Evolutionary conservation across 352 stramenopile species (phyloP).

Genomic region (Globisporangium nagaii): DNA sequence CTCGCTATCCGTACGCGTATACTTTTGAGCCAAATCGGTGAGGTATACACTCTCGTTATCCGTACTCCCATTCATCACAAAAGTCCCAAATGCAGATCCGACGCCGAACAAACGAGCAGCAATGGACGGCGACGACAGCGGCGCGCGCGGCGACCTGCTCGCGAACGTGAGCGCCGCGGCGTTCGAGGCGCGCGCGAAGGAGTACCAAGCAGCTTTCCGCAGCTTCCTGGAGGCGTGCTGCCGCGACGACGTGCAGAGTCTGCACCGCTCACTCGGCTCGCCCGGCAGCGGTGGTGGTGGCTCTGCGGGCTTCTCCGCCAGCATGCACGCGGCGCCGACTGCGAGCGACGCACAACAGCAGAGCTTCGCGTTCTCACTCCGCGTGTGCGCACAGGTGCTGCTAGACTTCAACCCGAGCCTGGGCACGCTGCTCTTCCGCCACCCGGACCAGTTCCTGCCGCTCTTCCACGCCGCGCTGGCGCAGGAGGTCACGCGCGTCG

Average conservation of each 20-base stretch:
- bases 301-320: too few species aligned
- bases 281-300: not conserved
- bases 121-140: slow-evolving; percentile 23
- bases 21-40: too few species aligned
- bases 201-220: slow-evolving; percentile 15
- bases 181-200: slow-evolving; percentile 13
- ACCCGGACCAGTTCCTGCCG: slow-evolving; percentile 84
- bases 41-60: too few species aligned
- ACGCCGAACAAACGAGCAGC: too few species aligned
- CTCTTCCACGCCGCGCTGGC: slow-evolving; percentile 84
- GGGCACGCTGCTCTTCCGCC: slow-evolving; percentile 82
- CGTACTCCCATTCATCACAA: too few species aligned
- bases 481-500: slow-evolving; percentile 27
- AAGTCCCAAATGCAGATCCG: too few species aligned
- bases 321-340: not conserved
- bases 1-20: too few species aligned
- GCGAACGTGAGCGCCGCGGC: slow-evolving; percentile 11
- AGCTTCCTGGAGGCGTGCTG: slow-evolving; percentile 14
- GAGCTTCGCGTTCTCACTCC: slow-evolving; percentile 42
- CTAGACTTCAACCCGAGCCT: slow-evolving; percentile 75
- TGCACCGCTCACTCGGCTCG: slow-evolving; percentile 4
- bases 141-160: slow-evolving; percentile 6
- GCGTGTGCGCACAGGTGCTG: slow-evolving; percentile 72
- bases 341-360: slow-evolving; percentile 18
- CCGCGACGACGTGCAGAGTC: not conserved